Conservation (phyloP, 2,329 filamentous ascomycete species). For the Phyllosticta paracitricarpa region DNA sequence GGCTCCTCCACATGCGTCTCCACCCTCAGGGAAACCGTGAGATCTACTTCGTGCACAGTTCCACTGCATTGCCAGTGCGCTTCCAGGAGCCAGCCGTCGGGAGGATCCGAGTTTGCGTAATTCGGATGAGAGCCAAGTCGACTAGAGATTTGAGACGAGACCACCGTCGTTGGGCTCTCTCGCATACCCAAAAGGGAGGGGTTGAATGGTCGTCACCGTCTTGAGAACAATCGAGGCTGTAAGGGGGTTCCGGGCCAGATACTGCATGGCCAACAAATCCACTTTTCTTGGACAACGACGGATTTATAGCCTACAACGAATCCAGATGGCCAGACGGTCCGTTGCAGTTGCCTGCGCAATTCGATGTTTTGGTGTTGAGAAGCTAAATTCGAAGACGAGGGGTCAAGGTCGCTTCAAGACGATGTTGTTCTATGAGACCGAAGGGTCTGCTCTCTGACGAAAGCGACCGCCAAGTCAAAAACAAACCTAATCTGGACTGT, state of each 20-base stretch:
- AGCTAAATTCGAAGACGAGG: neutral
- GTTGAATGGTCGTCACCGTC: neutral
- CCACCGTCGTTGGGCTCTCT: neutral
- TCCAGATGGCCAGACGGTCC: neutral
- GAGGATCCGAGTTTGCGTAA: neutral
- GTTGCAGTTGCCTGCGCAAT: neutral
- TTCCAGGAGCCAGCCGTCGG: neutral
- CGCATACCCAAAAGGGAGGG: neutral
- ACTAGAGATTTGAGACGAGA: neutral
- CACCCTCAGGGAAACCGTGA: neutral
- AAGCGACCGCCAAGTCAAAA: neutral
- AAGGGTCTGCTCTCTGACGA: neutral
- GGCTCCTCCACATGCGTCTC: neutral
- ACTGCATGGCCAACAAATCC: neutral
- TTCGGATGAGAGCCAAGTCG: neutral
- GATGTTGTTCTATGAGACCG: neutral
- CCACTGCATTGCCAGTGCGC: neutral
- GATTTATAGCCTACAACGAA: neutral
- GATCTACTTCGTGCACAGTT: neutral
- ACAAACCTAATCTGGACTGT: neutral
- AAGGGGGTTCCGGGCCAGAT: neutral
- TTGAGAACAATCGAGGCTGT: neutral
- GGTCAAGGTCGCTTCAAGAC: no score
- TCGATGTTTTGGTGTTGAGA: neutral
- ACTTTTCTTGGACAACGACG: neutral